These are phyloP conservation scores for Petrea volubilis DNA, from an alignment of 257 asterid species.

Conservation along the genomic window DNA sequence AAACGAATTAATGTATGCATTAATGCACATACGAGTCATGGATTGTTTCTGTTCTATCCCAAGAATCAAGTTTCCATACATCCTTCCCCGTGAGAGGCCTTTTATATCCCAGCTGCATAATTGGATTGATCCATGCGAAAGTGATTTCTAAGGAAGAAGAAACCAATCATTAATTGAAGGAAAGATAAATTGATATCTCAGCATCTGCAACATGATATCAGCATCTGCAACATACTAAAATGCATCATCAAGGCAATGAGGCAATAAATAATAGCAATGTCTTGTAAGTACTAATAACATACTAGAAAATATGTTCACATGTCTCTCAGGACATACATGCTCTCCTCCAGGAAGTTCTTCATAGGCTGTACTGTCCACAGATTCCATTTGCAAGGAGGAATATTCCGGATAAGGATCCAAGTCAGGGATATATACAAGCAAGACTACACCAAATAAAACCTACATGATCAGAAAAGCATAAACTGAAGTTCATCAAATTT, in stretches of 20 bases:
- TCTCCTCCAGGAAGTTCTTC: conserved; percentile 91
- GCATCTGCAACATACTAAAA: neutral
- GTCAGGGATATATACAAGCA: conserved; percentile 73
- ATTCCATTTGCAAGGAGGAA: conserved; percentile 59
- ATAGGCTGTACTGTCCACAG: conserved; percentile 58
- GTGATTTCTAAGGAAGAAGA: conserved; percentile 48
- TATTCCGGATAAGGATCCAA: conserved; percentile 90
- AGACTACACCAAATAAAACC: conserved; percentile 80
- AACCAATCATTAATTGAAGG: conserved; percentile 23
- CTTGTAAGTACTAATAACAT: conserved; percentile 43
- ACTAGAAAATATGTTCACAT: conserved; percentile 66
- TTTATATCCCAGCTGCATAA: conserved; percentile 84
- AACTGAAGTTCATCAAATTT: neutral
- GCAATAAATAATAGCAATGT: no score
- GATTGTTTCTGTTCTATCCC: conserved; percentile 95
- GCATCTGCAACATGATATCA: no score
- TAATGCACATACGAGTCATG: conserved; percentile 55
- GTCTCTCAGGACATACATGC: conserved; percentile 93
- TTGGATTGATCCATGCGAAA: conserved; percentile 79
- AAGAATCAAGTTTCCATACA: conserved; percentile 91
- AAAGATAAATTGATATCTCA: neutral
- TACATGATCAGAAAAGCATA: conserved; percentile 38
- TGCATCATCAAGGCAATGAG: no score
- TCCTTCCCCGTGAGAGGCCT: conserved; percentile 95
- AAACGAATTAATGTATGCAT: neutral